phyloP scores from a whole-genome alignment of 306 rosid genomes.

The Begonia peltatifolia region DNA sequence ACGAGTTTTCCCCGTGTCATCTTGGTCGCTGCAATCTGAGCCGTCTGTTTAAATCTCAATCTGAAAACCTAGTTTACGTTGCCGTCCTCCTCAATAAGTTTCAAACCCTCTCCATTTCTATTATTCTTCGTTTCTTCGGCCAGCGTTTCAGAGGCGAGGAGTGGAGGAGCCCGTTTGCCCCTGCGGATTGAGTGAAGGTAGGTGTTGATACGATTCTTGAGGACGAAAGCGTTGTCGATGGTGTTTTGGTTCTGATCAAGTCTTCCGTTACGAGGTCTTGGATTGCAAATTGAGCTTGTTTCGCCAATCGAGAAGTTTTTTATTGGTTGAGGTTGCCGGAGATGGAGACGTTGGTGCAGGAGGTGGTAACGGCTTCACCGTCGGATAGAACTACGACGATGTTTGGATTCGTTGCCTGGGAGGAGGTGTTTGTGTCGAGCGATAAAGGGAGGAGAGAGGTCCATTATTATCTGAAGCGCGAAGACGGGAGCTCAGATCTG shows the following conservation, averaged over 20 bases:
- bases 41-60: slow-evolving; percentile 37
- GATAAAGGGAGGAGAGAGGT: slow-evolving; percentile 66
- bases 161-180: background rate
- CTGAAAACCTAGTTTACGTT: slow-evolving; percentile 49
- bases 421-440: slow-evolving; percentile 39
- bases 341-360: slow-evolving; percentile 28
- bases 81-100: background rate
- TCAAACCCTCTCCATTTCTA: background rate
- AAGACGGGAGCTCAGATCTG: slow-evolving; percentile 58
- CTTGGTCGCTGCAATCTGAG: slow-evolving; percentile 15
- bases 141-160: background rate
- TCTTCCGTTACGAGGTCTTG: background rate
- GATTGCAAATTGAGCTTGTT: background rate
- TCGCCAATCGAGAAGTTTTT: background rate
- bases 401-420: slow-evolving; percentile 44
- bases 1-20: slow-evolving; percentile 21
- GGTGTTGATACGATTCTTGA: background rate
- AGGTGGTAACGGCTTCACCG: slow-evolving; percentile 6
- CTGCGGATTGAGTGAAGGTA: too few species aligned
- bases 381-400: slow-evolving; percentile 19
- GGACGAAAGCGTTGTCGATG: background rate
- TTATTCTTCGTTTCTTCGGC: background rate
- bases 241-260: background rate
- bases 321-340: background rate
- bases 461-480: slow-evolving; percentile 40